Percentiles rank a stretch among this genome's conserved stretches.
phyloP scores from a whole-genome alignment of 495 filamentous ascomycete species.

The Xylaria bambusicola region DNA sequence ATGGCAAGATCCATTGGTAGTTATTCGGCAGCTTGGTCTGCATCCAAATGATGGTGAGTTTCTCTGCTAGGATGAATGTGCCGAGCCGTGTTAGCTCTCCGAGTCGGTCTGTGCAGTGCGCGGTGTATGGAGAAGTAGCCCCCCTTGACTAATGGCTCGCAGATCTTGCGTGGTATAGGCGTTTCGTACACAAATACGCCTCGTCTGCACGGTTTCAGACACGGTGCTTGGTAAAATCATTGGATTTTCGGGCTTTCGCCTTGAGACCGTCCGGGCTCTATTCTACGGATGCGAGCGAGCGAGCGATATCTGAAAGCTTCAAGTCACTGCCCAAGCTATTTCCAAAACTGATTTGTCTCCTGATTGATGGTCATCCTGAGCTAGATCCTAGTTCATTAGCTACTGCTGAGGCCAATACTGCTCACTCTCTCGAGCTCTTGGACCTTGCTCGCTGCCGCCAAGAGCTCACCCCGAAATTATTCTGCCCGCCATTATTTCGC shows the following conservation, averaged over 20 bases:
- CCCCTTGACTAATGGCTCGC: conserved; percentile 1
- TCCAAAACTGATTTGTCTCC: conserved; percentile 39
- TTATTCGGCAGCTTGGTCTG: conserved; percentile 28
- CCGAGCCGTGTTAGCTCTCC: background rate
- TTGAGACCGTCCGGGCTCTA: conserved; percentile 29
- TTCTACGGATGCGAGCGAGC: conserved; percentile 35
- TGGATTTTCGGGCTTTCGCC: conserved; percentile 43
- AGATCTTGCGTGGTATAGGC: conserved; percentile 44
- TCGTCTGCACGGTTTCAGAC: conserved; percentile 28
- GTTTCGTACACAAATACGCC: conserved; percentile 38
- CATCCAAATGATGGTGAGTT: conserved; percentile 41
- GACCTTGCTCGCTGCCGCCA: conserved; percentile 37
- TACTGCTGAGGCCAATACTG: background rate
- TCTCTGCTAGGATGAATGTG: background rate
- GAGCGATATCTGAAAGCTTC: conserved; percentile 35
- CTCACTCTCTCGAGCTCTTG: conserved; percentile 32
- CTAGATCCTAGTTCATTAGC: conserved; percentile 33
- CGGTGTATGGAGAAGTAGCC: too few relatives aligned
- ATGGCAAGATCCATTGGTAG: conserved; percentile 48
- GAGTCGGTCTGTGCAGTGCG: too few relatives aligned
- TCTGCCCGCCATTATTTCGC: conserved; percentile 31
- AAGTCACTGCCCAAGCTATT: conserved; percentile 30
- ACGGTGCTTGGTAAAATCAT: conserved; percentile 32
- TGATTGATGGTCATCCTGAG: conserved; percentile 41
- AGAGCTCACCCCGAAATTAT: conserved; percentile 34